These are phyloP conservation scores for Sarocladium brachiariae DNA, from an alignment of 2,329 filamentous ascomycete species.

Conservation along the genomic window DNA sequence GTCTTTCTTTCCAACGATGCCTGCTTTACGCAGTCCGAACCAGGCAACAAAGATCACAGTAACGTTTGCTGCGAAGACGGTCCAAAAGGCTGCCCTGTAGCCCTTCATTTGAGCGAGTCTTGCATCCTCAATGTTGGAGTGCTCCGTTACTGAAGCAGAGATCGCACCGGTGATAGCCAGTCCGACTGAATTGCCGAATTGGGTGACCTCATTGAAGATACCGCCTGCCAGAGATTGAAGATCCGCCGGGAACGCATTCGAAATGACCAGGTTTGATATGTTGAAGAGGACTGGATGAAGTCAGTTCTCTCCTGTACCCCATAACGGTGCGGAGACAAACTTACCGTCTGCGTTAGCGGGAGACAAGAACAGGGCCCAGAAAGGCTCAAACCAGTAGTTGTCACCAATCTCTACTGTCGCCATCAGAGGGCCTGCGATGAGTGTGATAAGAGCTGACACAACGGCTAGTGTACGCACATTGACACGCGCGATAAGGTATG, in stretches of 20 bases:
- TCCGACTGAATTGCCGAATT: slow-evolving; percentile 49
- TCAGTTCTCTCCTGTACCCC: slow-evolving; percentile 21
- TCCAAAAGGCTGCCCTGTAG: slow-evolving; percentile 47
- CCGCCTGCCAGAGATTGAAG: slow-evolving; percentile 52
- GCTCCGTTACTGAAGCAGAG: slow-evolving; percentile 35
- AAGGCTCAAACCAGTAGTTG: slow-evolving; percentile 43
- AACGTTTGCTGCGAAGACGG: slow-evolving; percentile 38
- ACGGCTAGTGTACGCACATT: slow-evolving; percentile 31
- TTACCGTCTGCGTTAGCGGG: slow-evolving; percentile 36
- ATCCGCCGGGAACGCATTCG: slow-evolving; percentile 44
- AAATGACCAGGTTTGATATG: slow-evolving; percentile 46
- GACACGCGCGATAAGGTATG: slow-evolving; percentile 31
- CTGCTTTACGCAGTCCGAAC: slow-evolving; percentile 37
- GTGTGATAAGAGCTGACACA: slow-evolving; percentile 34
- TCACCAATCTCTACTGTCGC: slow-evolving; percentile 39
- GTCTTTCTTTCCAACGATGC: slow-evolving; percentile 42
- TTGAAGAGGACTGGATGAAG: slow-evolving; percentile 38
- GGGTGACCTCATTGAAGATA: slow-evolving; percentile 52
- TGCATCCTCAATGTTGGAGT: slow-evolving; percentile 19
- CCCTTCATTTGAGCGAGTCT: slow-evolving; percentile 38
- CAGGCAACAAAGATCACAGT: slow-evolving; percentile 21
- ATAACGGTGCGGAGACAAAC: not conserved
- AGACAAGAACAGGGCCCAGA: slow-evolving; percentile 36
- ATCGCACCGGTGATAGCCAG: slow-evolving; percentile 45
- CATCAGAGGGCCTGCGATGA: slow-evolving; percentile 46